Base-by-base conservation (phyloP, 1,284 basidiomycete species). In the Ganoderma leucocontextum region DNA sequence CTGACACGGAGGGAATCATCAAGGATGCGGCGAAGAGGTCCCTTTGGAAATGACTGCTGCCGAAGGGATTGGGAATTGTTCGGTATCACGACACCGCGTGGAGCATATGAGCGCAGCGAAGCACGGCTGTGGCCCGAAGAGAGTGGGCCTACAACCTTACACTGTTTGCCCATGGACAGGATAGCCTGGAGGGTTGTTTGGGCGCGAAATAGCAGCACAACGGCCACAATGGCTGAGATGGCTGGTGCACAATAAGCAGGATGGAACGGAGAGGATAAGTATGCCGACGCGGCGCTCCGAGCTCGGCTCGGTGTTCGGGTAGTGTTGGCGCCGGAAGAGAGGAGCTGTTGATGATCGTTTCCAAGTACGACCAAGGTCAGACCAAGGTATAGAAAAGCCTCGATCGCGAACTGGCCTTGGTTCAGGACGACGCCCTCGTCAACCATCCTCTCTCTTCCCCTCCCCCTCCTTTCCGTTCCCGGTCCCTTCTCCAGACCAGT, bases 401-500 rank as follows among this genome's bases (percentile, higher is more conserved):
- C 66, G 57, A 60, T 25, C 25, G 39, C 58, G 25, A 38, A 52
- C 42, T 41, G 47, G 53, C 63, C 63, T 29, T 38, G 29, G 17
- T 44, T 42, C 63, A 64, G 62, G 69, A 73, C 72, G 69, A 71
- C 72, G 62, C 65, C 69, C 65, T 62, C 65, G 68, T 70, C 70
- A 70, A 65, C 65, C 66, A 62, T 62, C 65, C 62, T 61, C 60
- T 64, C 53, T 42, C 59, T 44, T 25, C 49, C 49, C 59, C 66
- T 57, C 41, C 65, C 65, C 41, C 64, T 65, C 65, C 63, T 64
- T 68, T 65, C 62, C 65, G 44, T 59, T 64, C 62, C 66, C 70
- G 63, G 57, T 66, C 66, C 38, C 65, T 68, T 66, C 59, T 47
- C 52, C 59, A 64, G 60, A 58, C 66, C 65, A 64, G 67, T 61